Evolutionary conservation across 1,284 basidiomycete species (phyloP), one percentile per base, ranked within the genome.

Genomic region (Cutaneotrichosporon sp.): DNA sequence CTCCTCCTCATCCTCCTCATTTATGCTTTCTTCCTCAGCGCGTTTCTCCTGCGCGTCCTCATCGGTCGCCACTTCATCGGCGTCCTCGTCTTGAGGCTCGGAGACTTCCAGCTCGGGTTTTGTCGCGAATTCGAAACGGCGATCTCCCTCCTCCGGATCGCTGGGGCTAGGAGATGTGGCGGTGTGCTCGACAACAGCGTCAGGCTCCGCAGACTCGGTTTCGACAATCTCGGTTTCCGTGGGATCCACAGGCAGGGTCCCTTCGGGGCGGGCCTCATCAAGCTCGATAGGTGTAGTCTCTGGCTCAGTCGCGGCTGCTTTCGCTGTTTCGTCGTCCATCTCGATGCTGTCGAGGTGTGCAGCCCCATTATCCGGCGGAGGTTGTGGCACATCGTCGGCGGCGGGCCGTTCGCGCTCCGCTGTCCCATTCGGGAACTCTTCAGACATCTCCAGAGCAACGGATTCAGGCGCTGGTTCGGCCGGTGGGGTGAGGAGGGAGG

Each of bases 1-100:
- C 52, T 34, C 60, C 40, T 46, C 60, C 6, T 47, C 56, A 6
- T 56, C 52, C 36, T 60, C 38, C 34, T 56, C 58, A 21, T 53
- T 49, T 9, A 59, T 61, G 21, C 60, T 62, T 10, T 61, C 64
- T 22, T 63, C 61, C 16, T 56, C 32, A 2, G 61, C 60, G 22
- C 26, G 32, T 16, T 55, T 13, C 34, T 13, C 8, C 11, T 13
- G 8, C 34, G 34, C 34, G 34, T 36, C 55, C 30, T 56, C 49
- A 34, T 6, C 18, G 42, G 42, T n/a, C 16, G 3, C 42, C 16
- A 46, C 42, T 22, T 53, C n/a, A 21, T 14, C 21, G 11, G 16
- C 42, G 42, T 46, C 42, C 42, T 46, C 42, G 42, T 7, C 7
- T 46, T 46, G 42, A 46, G 18, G 42, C 42, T n/a, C 42, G 42